These are phyloP conservation scores for Quercus bicolor DNA, from an alignment of 306 rosid genomes.

Conservation along the genomic window DNA sequence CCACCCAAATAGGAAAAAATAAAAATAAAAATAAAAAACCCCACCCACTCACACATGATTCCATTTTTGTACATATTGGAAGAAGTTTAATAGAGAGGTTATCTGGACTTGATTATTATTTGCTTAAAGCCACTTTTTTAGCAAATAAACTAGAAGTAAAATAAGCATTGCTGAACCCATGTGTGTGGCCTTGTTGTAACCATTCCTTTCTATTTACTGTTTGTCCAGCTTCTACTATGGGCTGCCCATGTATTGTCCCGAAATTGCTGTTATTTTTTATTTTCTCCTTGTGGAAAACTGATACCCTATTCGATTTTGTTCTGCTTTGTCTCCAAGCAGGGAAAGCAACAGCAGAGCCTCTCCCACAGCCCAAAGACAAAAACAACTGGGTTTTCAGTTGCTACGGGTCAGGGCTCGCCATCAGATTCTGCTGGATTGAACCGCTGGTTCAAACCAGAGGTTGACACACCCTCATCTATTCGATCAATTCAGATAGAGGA, in stretches of 20 bases:
- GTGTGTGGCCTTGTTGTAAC: background rate
- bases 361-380: constrained; percentile 76
- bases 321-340: constrained; percentile 40
- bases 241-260: background rate
- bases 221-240: background rate
- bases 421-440: constrained; percentile 63
- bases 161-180: no score
- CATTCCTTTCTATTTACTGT: background rate
- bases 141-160: no score
- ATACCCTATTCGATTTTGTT: background rate
- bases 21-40: no score
- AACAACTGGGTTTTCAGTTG: constrained; percentile 68
- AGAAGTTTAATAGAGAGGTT: background rate
- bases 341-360: constrained; percentile 58
- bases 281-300: background rate
- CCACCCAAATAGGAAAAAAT: background rate
- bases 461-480: constrained; percentile 71
- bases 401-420: constrained; percentile 71
- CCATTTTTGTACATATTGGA: background rate
- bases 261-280: background rate
- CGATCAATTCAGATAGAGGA: constrained; percentile 97
- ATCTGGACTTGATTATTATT: background rate
- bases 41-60: background rate
- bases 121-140: no score
- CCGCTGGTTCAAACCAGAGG: constrained; percentile 94